Evolutionary conservation across 2,329 filamentous ascomycete species (phyloP), one percentile per base, ranked within the genome.

Genomic region (Alternaria sp.): DNA sequence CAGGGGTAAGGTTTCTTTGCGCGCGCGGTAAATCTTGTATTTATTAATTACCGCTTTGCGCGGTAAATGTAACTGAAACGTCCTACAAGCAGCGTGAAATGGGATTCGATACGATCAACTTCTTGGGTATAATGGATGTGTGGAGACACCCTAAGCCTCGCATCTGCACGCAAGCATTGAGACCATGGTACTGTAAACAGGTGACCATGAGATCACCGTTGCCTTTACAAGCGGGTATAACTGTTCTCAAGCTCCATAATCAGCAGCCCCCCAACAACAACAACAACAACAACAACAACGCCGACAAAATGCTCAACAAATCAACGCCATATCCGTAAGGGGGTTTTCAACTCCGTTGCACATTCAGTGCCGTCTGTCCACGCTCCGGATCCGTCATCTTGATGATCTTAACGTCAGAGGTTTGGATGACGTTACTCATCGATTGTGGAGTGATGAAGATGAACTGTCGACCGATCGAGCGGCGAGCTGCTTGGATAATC

Each of bases 401-500:
- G 77, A 91, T 90, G 62, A 95, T 88, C 72, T 88, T 91, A 60
- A 96, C 91, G 71, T 96, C 92, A 56, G 86, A 85, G 17, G 64
- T 62, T 54, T 68, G 66, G 28, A 59, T 57, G 13, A 71, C 67
- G 29, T 72, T 82, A 60, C 75, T 79, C 79, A 96, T 92, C 45
- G 90, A 90, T 68, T 97, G 96, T 28, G 95, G 95, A 2, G 94
- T 97, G 74, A 99, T 99, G 54, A 99, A 86, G 64, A 99, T 93
- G 72, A 96, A 99, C 75, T 99, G 95, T 61, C 92, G 86, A 26
- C 93, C 92, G n/a, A 95, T 89, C 2, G 92, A 91, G 29, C 90
- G 86, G 69, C 95, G 86, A 36, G 95, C 95, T 17, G 92, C 91
- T 58, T 88, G 85, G 68, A 97, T 93, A 77, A 99, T 90, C 90